phyloP scores from a whole-genome alignment of 2,329 filamentous ascomycete genomes.

The Colletotrichum sp. region DNA sequence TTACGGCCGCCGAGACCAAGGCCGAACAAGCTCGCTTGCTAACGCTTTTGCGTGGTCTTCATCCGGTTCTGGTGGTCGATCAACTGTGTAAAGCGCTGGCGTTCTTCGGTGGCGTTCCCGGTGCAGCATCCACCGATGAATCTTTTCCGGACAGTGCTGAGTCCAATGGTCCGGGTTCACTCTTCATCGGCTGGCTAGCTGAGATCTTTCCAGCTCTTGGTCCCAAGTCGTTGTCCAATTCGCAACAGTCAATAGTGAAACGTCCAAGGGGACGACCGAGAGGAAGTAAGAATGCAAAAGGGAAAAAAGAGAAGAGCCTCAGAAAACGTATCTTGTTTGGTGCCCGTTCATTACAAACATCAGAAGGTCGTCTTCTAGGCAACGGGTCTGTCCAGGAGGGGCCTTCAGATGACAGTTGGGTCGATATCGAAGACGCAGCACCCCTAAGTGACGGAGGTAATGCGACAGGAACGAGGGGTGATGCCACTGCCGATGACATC shows the following conservation, averaged over 20 bases:
- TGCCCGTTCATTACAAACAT: not conserved
- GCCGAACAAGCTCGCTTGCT: slow-evolving; percentile 65
- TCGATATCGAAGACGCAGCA: slow-evolving; percentile 46
- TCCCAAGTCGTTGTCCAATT: slow-evolving; percentile 19
- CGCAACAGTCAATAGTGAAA: slow-evolving; percentile 15
- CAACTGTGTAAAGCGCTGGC: slow-evolving; percentile 66
- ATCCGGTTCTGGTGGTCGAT: slow-evolving; percentile 63
- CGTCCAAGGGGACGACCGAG: slow-evolving; percentile 48
- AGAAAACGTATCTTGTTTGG: not conserved
- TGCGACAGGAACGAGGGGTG: not conserved
- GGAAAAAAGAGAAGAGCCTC: slow-evolving; percentile 38
- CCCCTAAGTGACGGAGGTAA: slow-evolving; percentile 27
- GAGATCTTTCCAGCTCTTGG: slow-evolving; percentile 63
- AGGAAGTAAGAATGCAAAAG: slow-evolving; percentile 54
- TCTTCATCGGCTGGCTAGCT: slow-evolving; percentile 66
- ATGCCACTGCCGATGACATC: not conserved
- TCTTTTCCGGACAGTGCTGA: slow-evolving; percentile 61
- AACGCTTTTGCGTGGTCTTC: slow-evolving; percentile 59
- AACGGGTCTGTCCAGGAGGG: not conserved
- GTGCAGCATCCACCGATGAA: slow-evolving; percentile 53
- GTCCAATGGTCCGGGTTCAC: slow-evolving; percentile 60
- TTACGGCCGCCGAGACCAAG: slow-evolving; percentile 57
- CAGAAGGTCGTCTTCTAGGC: not conserved
- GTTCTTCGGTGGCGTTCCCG: slow-evolving; percentile 68
- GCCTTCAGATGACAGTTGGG: slow-evolving; percentile 46